A percentile compares a stretch with the other conserved stretches of the same genome.
These are phyloP conservation scores for Albophoma yamanashiensis DNA, from an alignment of 2,329 filamentous ascomycete genomes.

Conservation along the genomic window DNA sequence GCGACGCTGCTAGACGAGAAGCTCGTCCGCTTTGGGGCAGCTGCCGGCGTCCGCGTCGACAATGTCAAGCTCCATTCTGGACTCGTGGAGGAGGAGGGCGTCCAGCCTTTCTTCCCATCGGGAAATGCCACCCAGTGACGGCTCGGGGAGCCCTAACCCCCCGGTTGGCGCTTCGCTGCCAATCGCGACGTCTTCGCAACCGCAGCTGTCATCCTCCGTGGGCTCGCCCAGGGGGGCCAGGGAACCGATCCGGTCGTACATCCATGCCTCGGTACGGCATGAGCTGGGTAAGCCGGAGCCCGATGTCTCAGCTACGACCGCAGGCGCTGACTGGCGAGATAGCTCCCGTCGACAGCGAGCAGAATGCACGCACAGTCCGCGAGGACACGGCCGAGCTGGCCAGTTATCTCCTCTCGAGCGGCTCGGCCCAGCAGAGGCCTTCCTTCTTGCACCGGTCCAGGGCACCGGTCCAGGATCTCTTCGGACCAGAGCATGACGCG, in stretches of 20 bases:
- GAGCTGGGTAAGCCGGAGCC: conserved; percentile 36
- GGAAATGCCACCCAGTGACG: conserved; percentile 11
- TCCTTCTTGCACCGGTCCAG: conserved; percentile 32
- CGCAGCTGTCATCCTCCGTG: conserved; percentile 27
- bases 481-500: conserved; percentile 11
- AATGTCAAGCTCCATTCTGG: conserved; percentile 36
- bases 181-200: conserved; percentile 8
- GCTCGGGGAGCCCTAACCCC: conserved; percentile 15
- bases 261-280: conserved; percentile 54
- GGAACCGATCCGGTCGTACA: conserved; percentile 62
- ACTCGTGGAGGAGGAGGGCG: conserved; percentile 36
- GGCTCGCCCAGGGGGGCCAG: conserved; percentile 31
- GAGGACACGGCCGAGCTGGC: conserved; percentile 83
- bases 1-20: background rate
- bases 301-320: background rate
- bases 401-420: conserved; percentile 65
- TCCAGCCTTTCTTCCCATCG: conserved; percentile 24
- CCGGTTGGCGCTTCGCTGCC: conserved; percentile 8
- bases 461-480: conserved; percentile 17
- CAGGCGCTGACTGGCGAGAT: conserved; percentile 1
- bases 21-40: conserved; percentile 1
- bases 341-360: conserved; percentile 54
- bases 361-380: conserved; percentile 69
- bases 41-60: conserved; percentile 4
- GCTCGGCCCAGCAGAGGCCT: conserved; percentile 31